These are phyloP conservation scores for Scheffersomyces parashehatae DNA, from an alignment of 1,139 yeast species.

Conservation along the genomic window DNA sequence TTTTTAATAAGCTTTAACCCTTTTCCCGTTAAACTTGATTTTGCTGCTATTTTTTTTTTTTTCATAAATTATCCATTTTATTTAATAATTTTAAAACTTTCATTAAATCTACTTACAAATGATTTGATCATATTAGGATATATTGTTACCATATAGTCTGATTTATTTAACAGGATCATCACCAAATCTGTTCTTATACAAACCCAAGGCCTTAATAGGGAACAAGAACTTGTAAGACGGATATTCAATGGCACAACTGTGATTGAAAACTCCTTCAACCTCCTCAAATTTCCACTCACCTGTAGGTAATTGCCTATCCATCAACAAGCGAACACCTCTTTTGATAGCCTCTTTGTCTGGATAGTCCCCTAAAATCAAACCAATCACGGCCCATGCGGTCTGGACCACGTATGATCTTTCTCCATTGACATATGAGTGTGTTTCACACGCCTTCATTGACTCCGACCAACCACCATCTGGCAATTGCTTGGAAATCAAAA, in stretches of 20 bases:
- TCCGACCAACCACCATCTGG: conserved; percentile 98
- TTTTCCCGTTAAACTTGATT: too few species aligned
- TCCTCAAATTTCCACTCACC: conserved; percentile 91
- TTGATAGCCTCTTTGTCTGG: conserved; percentile 68
- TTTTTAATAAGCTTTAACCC: background rate
- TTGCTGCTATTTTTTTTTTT: too few species aligned
- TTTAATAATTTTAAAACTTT: background rate
- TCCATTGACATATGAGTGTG: conserved; percentile 68
- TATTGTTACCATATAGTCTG: background rate
- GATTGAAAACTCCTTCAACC: conserved; percentile 95
- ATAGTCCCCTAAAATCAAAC: conserved; percentile 75
- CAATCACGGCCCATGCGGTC: conserved; percentile 91
- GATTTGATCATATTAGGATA: background rate
- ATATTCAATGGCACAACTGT: conserved; percentile 87
- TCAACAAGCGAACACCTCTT: conserved; percentile 63
- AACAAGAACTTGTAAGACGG: conserved; percentile 91
- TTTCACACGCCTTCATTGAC: conserved; percentile 78
- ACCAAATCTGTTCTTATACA: conserved; percentile 51
- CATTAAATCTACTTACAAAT: background rate
- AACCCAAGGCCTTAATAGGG: conserved; percentile 90
- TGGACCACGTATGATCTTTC: conserved; percentile 76
- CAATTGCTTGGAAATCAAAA: conserved; percentile 71
- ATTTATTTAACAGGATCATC: conserved; percentile 9
- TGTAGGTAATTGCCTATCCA: conserved; percentile 63
- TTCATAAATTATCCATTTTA: too few species aligned